Percentiles rank a stretch among this genome's conserved stretches.
Conservation (phyloP, 2,329 filamentous ascomycete species). For the Colletotrichum sojae region DNA sequence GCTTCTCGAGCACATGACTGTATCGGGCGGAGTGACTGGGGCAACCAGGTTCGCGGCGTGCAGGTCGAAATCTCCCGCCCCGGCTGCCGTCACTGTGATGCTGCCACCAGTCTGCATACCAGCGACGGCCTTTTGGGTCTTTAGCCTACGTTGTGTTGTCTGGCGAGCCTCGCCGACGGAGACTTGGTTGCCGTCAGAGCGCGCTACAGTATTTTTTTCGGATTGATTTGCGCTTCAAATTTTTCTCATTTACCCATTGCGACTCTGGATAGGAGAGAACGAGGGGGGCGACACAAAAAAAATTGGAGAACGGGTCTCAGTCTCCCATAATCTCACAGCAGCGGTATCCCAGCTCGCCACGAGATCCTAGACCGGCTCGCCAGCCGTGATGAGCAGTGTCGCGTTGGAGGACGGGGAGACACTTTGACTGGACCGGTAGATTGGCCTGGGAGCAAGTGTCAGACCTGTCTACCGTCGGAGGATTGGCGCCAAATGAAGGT, state of each 20-base stretch:
- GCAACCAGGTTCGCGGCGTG: conserved; percentile 21
- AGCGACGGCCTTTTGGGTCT: too few species aligned
- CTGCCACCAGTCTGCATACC: not conserved
- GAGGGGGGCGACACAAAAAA: conserved; percentile 1
- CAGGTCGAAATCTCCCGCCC: conserved; percentile 36
- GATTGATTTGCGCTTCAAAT: conserved; percentile 8
- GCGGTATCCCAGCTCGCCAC: conserved; percentile 26
- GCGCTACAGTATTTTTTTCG: conserved; percentile 8
- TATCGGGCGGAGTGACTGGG: conserved; percentile 27
- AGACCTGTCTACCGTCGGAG: conserved; percentile 12
- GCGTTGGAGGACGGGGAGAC: conserved; percentile 2
- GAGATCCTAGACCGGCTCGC: conserved; percentile 18
- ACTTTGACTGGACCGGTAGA: conserved; percentile 20
- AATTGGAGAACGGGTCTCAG: conserved; percentile 28
- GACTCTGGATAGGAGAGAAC: conserved; percentile 21
- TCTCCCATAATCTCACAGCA: conserved; percentile 27
- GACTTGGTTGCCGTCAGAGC: conserved; percentile 14
- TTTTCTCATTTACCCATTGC: conserved; percentile 21
- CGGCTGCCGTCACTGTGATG: conserved; percentile 24
- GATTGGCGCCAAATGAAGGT: conserved; percentile 26
- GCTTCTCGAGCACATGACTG: conserved; percentile 31
- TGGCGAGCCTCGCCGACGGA: not conserved
- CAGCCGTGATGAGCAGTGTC: conserved; percentile 13
- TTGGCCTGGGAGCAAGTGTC: conserved; percentile 9
- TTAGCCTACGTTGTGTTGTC: too few species aligned